phyloP scores from a whole-genome alignment of 2,329 filamentous ascomycete genomes.

The Hymenoscyphus fructigenus region DNA sequence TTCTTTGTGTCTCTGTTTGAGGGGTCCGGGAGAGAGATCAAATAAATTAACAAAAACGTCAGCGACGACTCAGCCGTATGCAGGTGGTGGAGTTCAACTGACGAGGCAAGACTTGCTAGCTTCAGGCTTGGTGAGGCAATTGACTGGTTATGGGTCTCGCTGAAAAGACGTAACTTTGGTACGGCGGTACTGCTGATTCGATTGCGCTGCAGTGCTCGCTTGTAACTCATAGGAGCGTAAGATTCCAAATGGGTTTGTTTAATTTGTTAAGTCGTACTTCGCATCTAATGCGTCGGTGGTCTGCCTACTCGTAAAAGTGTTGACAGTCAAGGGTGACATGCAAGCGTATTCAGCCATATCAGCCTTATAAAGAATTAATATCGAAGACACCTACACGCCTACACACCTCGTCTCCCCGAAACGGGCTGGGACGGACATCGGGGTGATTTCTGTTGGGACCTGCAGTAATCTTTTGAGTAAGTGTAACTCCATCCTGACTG shows the following conservation, averaged over 20 bases:
- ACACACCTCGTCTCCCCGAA: background rate
- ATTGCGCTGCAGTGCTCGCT: background rate
- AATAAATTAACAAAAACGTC: background rate
- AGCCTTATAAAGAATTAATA: background rate
- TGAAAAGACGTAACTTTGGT: no score
- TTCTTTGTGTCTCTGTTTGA: no score
- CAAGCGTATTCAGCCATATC: conserved; percentile 3
- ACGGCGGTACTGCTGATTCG: background rate
- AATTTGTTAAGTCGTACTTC: background rate
- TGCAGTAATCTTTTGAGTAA: background rate
- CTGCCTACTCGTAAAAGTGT: background rate
- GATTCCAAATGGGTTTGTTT: background rate
- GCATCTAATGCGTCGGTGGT: background rate
- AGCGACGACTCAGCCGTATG: background rate
- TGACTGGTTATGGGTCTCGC: no score
- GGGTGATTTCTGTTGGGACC: background rate
- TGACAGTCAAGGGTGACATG: background rate
- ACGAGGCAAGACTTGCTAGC: no score
- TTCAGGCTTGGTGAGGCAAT: no score
- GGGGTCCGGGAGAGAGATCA: no score
- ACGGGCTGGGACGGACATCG: background rate
- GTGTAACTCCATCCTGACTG: background rate
- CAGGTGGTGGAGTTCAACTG: background rate
- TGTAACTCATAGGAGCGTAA: background rate
- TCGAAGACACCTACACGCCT: background rate